Evolutionary conservation across 1,284 basidiomycete genomes (phyloP), one percentile per base, ranked within the genome.

Genomic region (Ceratobasidium sp.): DNA sequence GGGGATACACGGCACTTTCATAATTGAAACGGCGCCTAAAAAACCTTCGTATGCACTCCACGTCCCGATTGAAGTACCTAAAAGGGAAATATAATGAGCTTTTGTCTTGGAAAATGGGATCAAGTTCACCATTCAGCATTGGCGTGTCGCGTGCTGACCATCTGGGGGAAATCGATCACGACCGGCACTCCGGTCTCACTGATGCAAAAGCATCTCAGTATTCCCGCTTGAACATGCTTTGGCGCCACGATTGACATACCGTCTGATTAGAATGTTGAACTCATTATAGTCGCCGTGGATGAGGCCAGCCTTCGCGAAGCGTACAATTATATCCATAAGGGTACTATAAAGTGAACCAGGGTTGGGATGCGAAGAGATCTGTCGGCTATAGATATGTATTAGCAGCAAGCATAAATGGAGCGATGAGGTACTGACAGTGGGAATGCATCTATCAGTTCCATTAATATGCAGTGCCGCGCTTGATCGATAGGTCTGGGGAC

Each of bases 261-360:
- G 66, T 47, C 41, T 55, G 76, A 99, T 95, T 74, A 99, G 89
- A 78, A 99, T 95, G 82, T 99, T 99, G 85, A 99, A 99, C 80
- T 99, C 98, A 82, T 99, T 99, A 83, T 94, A 99, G 82, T 99
- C 97, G 62, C 98, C 97, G 79, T 99, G 97, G 71, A 99, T 98
- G 26, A 99, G 87, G 0, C 98, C 98, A 1, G 93, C 90, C 52
- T 89, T 89, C 1, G 96, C 97, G 77, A 99, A 92, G 64, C 95
- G 93, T 73, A 98, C 95, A 79, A 99, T 96, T 72, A 98, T 85
- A 80, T 95, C 94, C 96, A 99, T 99, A 49, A 99, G 85, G 18
- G 87, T 85, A 0, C 96, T 95, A 82, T 98, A 99, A 38, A 99
- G 87, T 75, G 91, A 91, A 41, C 94, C 95, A 0, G 96, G 94